These are phyloP conservation scores for Aspergillus vadensis DNA, from an alignment of 2,329 filamentous ascomycete genomes.

Conservation along the genomic window DNA sequence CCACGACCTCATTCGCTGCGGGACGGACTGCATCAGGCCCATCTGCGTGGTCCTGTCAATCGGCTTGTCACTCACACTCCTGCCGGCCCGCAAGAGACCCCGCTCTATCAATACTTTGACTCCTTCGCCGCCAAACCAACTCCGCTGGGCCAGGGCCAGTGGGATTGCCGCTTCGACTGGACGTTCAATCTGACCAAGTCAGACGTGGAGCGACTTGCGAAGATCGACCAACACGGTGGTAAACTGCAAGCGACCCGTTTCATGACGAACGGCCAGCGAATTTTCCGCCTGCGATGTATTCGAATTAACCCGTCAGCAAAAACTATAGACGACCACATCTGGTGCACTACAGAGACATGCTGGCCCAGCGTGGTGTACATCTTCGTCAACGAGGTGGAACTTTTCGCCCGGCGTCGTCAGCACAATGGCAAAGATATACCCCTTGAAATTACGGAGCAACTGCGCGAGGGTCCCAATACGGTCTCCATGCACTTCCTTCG, in stretches of 20 bases:
- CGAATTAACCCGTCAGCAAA: slow-evolving; percentile 37
- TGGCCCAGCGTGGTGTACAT: slow-evolving; percentile 76
- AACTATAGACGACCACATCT: slow-evolving; percentile 52
- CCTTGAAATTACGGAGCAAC: slow-evolving; percentile 66
- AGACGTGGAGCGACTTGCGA: slow-evolving; percentile 38
- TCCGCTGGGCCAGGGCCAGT: slow-evolving; percentile 28
- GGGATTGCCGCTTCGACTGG: slow-evolving; percentile 32
- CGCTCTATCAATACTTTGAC: slow-evolving; percentile 41
- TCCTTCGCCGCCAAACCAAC: slow-evolving; percentile 35
- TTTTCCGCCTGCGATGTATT: slow-evolving; percentile 71
- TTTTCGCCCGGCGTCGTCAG: slow-evolving; percentile 65
- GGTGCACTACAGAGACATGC: slow-evolving; percentile 63
- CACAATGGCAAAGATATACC: slow-evolving; percentile 77
- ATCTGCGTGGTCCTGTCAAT: slow-evolving; percentile 57
- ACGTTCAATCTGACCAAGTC: slow-evolving; percentile 39
- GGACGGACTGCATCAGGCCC: slow-evolving; percentile 60
- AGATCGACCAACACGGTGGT: slow-evolving; percentile 8
- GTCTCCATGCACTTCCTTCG: slow-evolving; percentile 57
- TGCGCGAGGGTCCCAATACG: slow-evolving; percentile 63
- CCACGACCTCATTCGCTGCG: slow-evolving; percentile 48
- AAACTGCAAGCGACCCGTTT: slow-evolving; percentile 32
- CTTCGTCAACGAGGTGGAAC: slow-evolving; percentile 62
- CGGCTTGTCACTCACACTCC: slow-evolving; percentile 28
- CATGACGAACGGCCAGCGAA: slow-evolving; percentile 56
- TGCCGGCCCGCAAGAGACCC: slow-evolving; percentile 25